Evolutionary conservation across 176 grass and related monocot species (phyloP), one percentile per base, ranked within the genome.

Genomic region (Themeda triandra): DNA sequence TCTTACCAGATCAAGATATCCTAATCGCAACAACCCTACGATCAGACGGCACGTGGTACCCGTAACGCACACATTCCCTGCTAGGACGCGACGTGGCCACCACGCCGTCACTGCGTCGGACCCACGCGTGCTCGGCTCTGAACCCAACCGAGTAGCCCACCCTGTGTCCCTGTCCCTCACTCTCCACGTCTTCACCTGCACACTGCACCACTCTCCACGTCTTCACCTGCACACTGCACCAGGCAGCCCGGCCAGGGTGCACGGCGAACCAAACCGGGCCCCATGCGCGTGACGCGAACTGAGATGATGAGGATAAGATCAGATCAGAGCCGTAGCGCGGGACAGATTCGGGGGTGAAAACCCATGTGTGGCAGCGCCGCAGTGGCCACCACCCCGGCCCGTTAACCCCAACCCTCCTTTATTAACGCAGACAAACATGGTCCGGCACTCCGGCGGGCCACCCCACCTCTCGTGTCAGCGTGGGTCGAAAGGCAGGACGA

Each of bases 271-370:
- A 54, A n/a, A 7, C 31, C 77, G 35, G 85, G 39, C 2, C 35
- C 78, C 78, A 68, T 75, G 56, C n/a, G 1, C 15, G 13, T 2
- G n/a, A 27, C 29, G 40, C 18, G 33, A 19, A 18, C 33, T 14
- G 23, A 45, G 29, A 18, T n/a, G 39, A 18, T 18, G 48, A 77
- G 54, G 88, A 89, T 89, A 89, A 85, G 88, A 85, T 69, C 87
- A 21, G 21, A 41, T 41, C 48, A 51, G 6, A 18, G 5, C 45
- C 10, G 19, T n/a, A 19, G 21, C 10, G 53, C 14, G 53, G 78
- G 33, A 33, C 78, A 28, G 87, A 80, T 71, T 69, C 86, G 46
- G 62, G 60, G 46, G 76, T 4, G 24, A 6, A n/a, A 72, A 53
- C 53, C 53, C 53, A 58, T 58, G 48, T 69, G 74, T 63, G 77